Base-by-base conservation (phyloP, 2,329 filamentous ascomycete genomes). In the Daldinia eschscholtzii region DNA sequence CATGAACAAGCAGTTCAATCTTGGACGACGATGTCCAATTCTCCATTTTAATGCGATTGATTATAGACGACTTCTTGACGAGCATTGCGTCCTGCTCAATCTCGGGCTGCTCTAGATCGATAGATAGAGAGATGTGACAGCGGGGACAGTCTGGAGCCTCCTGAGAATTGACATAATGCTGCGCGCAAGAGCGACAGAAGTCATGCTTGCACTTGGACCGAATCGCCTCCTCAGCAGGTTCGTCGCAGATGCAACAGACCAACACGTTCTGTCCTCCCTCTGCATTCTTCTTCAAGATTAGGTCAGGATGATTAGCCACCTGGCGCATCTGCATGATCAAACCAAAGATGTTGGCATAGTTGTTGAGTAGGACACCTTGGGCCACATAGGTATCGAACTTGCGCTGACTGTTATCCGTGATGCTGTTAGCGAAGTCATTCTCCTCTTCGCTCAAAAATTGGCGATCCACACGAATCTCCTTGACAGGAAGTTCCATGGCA, bases 261-360 rank as follows among this genome's bases (percentile, higher is more conserved):
- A 97, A 84, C 12, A 97, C 86, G 71, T 98, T 98, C 80, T 97
- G 93, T 1, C 94, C 94, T 60, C 92, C 93, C 73, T 94, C 90
- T 2, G 87, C 88, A 70, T 95, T 89, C 82, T 96, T 98, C 83
- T 95, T 97, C 69, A 98, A 82, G 56, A 99, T 92, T 39, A 99
- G 82, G 81, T 99, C 96, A 0, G 96, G 96, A 78, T 99, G 96
- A 73, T 99, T 96, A 6, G 96, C 94, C 28, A 98, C 93, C 82
- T 99, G 96, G 62, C 96, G 92, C 95, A 99, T 98, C 80, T 97
- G 94, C 93, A 98, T 98, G 77, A 99, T 98, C 62, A 99, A 87
- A 77, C 94, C 95, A 76, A 99, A 99, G 72, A 99, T 98, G 79
- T 99, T 99, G 83, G 96, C 96, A 74, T 98, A 98, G 78, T 98